Evolutionary conservation across 495 filamentous ascomycete species (phyloP).

Genomic region (Penicillium crystallinum): DNA sequence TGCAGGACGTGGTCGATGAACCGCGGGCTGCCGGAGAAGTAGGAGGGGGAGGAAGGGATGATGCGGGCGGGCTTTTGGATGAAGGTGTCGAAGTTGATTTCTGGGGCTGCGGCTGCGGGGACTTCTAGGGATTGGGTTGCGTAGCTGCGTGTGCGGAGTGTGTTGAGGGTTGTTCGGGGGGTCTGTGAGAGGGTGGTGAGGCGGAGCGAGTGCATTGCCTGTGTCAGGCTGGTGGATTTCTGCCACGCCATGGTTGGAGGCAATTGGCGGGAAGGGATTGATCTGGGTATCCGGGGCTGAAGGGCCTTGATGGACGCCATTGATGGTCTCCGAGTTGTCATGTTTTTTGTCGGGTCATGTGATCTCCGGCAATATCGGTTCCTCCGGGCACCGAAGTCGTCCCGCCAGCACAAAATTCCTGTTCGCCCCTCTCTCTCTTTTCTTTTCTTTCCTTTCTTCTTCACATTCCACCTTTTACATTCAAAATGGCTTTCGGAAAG

Average conservation of each 20-base stretch:
- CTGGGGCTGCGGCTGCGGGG: slow-evolving; percentile 32
- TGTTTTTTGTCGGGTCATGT: slow-evolving; percentile 20
- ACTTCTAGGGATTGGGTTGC: slow-evolving; percentile 21
- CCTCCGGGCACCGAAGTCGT: slow-evolving; percentile 1
- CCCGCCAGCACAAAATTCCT: slow-evolving; percentile 36
- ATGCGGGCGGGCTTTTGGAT: slow-evolving; percentile 53
- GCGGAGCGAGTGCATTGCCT: slow-evolving; percentile 37
- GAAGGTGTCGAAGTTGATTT: slow-evolving; percentile 39
- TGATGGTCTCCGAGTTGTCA: slow-evolving; percentile 1
- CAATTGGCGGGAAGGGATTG: background rate
- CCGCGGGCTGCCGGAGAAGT: slow-evolving; percentile 79
- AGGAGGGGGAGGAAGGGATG: slow-evolving; percentile 79
- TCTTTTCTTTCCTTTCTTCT: slow-evolving; percentile 28
- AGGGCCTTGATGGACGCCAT: background rate
- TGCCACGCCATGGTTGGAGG: slow-evolving; percentile 31
- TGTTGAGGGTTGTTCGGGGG: slow-evolving; percentile 6
- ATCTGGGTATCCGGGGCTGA: background rate
- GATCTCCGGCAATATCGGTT: slow-evolving; percentile 3
- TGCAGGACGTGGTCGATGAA: slow-evolving; percentile 82
- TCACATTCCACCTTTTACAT: slow-evolving; percentile 23
- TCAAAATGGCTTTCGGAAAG: slow-evolving; percentile 92
- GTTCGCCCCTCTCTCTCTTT: slow-evolving; percentile 30
- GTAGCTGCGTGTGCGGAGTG: slow-evolving; percentile 23
- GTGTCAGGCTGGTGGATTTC: slow-evolving; percentile 33
- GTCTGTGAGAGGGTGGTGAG: slow-evolving; percentile 17